Conservation (phyloP, 2,329 filamentous ascomycete genomes). For the Colletotrichum tanaceti region DNA sequence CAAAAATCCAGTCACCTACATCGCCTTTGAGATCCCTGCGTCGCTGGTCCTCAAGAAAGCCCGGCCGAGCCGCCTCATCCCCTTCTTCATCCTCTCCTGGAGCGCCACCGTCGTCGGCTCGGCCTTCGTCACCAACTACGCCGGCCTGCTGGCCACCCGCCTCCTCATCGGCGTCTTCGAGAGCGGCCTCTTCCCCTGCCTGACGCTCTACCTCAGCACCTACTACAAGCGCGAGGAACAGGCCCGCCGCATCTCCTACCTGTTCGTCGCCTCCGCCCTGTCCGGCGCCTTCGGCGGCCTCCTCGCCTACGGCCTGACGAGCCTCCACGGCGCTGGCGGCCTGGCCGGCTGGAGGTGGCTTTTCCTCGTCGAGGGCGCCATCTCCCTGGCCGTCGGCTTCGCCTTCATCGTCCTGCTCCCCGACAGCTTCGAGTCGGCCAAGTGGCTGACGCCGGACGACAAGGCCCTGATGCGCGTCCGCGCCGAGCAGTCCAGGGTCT, state of each 20-base stretch:
- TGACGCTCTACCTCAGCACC: conserved; percentile 53
- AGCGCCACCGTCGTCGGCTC: conserved; percentile 60
- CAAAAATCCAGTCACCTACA: conserved; percentile 66
- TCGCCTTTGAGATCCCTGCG: conserved; percentile 54
- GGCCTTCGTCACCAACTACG: conserved; percentile 57
- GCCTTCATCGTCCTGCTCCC: conserved; percentile 51
- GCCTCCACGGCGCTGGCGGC: conserved; percentile 51
- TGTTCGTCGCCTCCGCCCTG: conserved; percentile 59
- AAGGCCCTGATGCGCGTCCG: conserved; percentile 62
- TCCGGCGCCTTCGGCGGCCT: conserved; percentile 54
- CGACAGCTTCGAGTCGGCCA: conserved; percentile 58
- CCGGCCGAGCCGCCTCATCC: conserved; percentile 49
- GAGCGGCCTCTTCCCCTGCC: conserved; percentile 61
- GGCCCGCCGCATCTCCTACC: conserved; percentile 53
- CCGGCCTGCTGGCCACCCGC: conserved; percentile 57
- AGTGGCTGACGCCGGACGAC: conserved; percentile 61
- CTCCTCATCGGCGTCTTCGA: conserved; percentile 61
- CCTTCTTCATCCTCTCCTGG: conserved; percentile 54
- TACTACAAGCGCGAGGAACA: conserved; percentile 52
- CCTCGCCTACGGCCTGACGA: conserved; percentile 60
- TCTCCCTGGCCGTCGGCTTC: conserved; percentile 59
- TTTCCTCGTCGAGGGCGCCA: conserved; percentile 62
- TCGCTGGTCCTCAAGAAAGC: conserved; percentile 49
- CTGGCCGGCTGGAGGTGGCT: conserved; percentile 62
- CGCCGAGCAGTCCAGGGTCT: conserved; percentile 54